Conservation (phyloP, 768 basidiomycete species). For the Leccinellum rugosiceps region DNA sequence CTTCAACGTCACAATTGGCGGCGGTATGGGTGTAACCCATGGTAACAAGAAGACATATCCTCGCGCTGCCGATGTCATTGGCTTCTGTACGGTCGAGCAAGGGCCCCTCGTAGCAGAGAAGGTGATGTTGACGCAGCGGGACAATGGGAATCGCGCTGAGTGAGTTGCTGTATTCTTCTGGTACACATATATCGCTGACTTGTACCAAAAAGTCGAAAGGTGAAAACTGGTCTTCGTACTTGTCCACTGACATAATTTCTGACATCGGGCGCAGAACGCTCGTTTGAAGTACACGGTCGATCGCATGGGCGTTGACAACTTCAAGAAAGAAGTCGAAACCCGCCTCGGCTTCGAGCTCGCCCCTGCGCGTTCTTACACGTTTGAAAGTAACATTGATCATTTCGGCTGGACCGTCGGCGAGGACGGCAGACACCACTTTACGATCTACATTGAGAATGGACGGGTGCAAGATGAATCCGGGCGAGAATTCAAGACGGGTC, state of each 20-base stretch:
- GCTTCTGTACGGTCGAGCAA: constrained; percentile 89
- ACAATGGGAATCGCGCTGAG: constrained; percentile 95
- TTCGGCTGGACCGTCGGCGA: constrained; percentile 90
- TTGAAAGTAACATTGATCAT: constrained; percentile 89
- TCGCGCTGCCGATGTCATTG: constrained; percentile 79
- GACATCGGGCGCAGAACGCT: constrained; percentile 54
- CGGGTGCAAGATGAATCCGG: constrained; percentile 93
- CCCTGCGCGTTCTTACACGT: constrained; percentile 73
- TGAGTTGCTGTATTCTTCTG: constrained; percentile 38
- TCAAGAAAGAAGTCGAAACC: constrained; percentile 88
- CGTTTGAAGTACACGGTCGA: constrained; percentile 97
- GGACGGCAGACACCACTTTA: constrained; percentile 89
- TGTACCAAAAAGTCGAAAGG: constrained; percentile 48
- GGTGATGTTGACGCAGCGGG: constrained; percentile 90
- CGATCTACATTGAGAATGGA: constrained; percentile 95
- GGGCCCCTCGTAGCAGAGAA: constrained; percentile 86
- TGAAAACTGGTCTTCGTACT: constrained; percentile 18
- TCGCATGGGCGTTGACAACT: constrained; percentile 84
- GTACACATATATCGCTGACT: not conserved
- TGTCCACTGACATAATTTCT: constrained; percentile 6
- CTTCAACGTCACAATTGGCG: constrained; percentile 92
- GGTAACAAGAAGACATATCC: constrained; percentile 99
- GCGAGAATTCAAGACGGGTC: constrained; percentile 86
- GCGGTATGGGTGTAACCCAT: constrained; percentile 99
- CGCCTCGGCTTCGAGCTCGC: constrained; percentile 76